A percentile compares a stretch with the other conserved stretches of the same genome.
Conservation (phyloP, 78 protist species). For the Bigelowiella natans region DNA sequence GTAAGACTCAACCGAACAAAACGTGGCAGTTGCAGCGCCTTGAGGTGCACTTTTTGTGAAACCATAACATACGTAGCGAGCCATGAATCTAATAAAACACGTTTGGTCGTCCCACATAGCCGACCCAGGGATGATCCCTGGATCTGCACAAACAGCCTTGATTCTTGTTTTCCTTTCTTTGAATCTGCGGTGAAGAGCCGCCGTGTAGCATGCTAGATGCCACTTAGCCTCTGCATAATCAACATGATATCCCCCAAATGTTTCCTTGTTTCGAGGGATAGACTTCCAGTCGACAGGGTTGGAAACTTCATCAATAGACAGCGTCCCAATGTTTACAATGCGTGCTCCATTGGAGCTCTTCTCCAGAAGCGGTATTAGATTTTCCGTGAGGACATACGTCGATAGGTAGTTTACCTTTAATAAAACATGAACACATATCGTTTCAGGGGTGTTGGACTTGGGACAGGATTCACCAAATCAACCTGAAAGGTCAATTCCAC, state of each 20-base stretch:
- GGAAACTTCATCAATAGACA: neutral
- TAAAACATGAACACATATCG: no score
- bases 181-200: neutral
- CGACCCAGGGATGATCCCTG: neutral
- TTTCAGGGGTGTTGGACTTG: no score
- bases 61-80: neutral
- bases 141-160: neutral
- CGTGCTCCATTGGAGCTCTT: neutral
- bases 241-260: neutral
- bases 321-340: neutral
- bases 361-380: neutral
- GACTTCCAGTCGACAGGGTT: neutral
- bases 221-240: neutral
- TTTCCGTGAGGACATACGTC: neutral
- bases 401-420: neutral
- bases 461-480: neutral
- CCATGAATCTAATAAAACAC: neutral
- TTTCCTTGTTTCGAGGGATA: neutral
- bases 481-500: neutral
- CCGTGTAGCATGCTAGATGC: neutral
- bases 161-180: neutral
- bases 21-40: neutral
- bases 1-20: neutral
- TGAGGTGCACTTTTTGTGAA: neutral
- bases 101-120: neutral